Conservation (phyloP, 23 red algal species). For the Chondrus crispus region DNA sequence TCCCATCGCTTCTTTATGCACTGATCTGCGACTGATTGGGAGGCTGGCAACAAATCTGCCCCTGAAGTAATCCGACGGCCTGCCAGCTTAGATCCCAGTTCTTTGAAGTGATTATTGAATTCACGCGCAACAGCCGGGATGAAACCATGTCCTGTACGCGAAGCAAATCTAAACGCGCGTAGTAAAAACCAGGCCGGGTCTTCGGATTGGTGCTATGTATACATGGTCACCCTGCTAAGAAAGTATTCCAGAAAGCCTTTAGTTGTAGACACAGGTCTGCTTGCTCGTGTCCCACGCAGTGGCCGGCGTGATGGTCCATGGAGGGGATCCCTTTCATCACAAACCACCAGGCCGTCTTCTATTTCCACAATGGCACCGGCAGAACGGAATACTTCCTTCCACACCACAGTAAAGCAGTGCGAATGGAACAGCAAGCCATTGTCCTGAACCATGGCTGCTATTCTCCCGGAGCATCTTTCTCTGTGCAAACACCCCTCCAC, state of each 20-base stretch:
- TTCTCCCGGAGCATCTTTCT: neutral
- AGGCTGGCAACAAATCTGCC: neutral
- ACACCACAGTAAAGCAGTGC: neutral
- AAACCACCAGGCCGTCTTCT: neutral
- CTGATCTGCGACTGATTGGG: neutral
- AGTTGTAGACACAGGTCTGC: neutral
- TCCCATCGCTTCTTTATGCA: neutral
- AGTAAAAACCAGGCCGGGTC: slow-evolving; percentile 5
- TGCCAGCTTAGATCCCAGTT: neutral
- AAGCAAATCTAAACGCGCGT: slow-evolving; percentile 12
- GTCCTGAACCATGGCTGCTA: neutral
- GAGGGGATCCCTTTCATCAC: neutral
- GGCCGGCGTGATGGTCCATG: neutral
- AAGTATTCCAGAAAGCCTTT: neutral
- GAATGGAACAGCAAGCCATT: neutral
- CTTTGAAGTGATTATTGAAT: neutral
- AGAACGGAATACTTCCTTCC: neutral
- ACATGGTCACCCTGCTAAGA: neutral
- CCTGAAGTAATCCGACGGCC: neutral
- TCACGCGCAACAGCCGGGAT: neutral
- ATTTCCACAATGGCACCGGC: neutral
- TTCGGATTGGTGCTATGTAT: slow-evolving; percentile 6
- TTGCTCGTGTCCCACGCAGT: neutral
- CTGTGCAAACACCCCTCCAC: neutral
- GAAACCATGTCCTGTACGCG: neutral